A percentile compares a stretch with the other conserved stretches of the same genome.
Conservation (phyloP, 345 rosid genomes). For the Lumnitzera littorea region DNA sequence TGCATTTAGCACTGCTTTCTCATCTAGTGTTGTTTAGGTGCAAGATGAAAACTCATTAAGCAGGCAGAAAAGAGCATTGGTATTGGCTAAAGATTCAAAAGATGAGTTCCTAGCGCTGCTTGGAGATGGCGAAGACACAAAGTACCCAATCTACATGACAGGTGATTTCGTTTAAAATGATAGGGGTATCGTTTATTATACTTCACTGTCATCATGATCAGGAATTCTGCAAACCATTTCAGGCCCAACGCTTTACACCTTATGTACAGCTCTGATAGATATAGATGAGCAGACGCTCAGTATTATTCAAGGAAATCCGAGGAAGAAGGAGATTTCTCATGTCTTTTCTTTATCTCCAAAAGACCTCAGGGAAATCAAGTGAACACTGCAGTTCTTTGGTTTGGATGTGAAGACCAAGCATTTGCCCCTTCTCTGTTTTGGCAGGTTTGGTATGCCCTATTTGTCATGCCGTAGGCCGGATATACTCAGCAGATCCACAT, state of each 20-base stretch:
- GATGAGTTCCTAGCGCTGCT: slow-evolving; percentile 44
- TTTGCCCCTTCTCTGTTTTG: neutral
- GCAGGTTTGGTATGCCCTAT: neutral
- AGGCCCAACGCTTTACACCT: slow-evolving; percentile 48
- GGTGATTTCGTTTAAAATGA: slow-evolving; percentile 13
- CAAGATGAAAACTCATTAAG: slow-evolving; percentile 42
- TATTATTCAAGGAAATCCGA: slow-evolving; percentile 45
- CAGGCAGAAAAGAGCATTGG: slow-evolving; percentile 36
- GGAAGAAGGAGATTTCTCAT: slow-evolving; percentile 30
- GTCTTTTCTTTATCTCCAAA: slow-evolving; percentile 33
- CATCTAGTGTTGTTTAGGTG: slow-evolving; percentile 11
- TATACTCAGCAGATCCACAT: no score
- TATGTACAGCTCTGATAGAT: slow-evolving; percentile 37
- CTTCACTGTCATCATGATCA: slow-evolving; percentile 8
- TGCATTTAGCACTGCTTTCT: slow-evolving; percentile 8
- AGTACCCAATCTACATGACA: slow-evolving; percentile 54
- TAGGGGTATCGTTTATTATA: neutral
- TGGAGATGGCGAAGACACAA: slow-evolving; percentile 31
- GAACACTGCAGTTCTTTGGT: slow-evolving; percentile 4
- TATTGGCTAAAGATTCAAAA: slow-evolving; percentile 36
- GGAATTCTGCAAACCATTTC: slow-evolving; percentile 16
- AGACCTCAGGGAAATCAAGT: slow-evolving; percentile 9
- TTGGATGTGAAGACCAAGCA: neutral
- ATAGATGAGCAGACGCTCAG: slow-evolving; percentile 36
- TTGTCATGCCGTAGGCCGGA: no score